phyloP scores from a whole-genome alignment of 2,329 filamentous ascomycete species.

The Camptophora hylomeconis region DNA sequence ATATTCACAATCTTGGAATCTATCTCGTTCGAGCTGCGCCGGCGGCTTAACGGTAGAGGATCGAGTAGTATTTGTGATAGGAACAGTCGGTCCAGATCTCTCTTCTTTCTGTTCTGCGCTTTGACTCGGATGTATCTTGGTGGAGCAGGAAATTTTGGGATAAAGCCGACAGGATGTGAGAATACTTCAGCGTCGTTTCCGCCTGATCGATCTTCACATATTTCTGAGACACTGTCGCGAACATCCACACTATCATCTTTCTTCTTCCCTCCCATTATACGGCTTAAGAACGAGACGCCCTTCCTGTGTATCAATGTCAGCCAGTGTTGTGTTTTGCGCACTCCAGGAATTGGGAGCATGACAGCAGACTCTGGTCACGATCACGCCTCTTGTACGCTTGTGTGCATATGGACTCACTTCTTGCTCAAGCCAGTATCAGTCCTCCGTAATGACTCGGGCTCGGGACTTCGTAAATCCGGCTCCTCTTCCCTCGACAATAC shows the following conservation, averaged over 20 bases:
- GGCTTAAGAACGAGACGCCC: slow-evolving; percentile 78
- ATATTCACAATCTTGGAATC: slow-evolving; percentile 17
- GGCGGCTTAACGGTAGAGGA: slow-evolving; percentile 28
- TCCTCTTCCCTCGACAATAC: slow-evolving; percentile 3
- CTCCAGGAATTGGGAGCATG: not conserved
- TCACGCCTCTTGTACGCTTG: slow-evolving; percentile 7
- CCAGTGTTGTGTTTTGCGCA: slow-evolving; percentile 1
- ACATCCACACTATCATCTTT: slow-evolving; percentile 36
- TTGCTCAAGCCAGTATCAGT: slow-evolving; percentile 4
- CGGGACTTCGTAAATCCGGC: not conserved
- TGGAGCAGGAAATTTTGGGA: slow-evolving; percentile 76
- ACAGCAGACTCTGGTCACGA: not conserved
- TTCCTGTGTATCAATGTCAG: slow-evolving; percentile 44
- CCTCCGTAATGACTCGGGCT: slow-evolving; percentile 2
- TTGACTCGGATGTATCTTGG: slow-evolving; percentile 83
- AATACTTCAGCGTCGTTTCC: slow-evolving; percentile 76
- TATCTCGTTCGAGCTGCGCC: slow-evolving; percentile 22
- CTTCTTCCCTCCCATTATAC: slow-evolving; percentile 65
- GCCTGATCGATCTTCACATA: slow-evolving; percentile 57
- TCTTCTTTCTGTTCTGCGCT: slow-evolving; percentile 63
- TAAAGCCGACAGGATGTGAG: slow-evolving; percentile 66
- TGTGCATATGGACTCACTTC: slow-evolving; percentile 13
- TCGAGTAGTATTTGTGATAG: slow-evolving; percentile 77
- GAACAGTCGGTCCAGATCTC: slow-evolving; percentile 77
- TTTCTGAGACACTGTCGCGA: slow-evolving; percentile 53